Evolutionary conservation across 1,139 yeast genomes (phyloP), one percentile per base, ranked within the genome.

Genomic region (Kurtzmaniella quercitrusa): DNA sequence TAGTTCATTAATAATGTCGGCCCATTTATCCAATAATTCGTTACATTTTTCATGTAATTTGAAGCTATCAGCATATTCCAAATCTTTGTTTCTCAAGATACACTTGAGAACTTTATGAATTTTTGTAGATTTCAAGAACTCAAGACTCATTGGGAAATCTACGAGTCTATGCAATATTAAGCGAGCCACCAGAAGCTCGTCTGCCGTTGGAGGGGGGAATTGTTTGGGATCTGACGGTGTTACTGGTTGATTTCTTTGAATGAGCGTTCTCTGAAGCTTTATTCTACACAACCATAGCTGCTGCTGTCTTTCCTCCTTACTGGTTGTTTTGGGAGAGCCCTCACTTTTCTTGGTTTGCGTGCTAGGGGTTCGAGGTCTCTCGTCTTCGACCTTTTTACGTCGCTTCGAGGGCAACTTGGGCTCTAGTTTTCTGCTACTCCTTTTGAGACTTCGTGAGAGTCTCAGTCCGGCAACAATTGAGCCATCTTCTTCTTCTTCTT

Each of bases 31-130:
- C 44, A 77, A 58, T 39, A 77, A 57, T 44, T 68, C 72, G 21
- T 61, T 61, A 48, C 78, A 69, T 50, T 75, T 63, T 45, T 70
- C 73, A 51, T 76, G 81, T 45, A 77, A 64, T 48, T 70, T 66
- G 56, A 70, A 73, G 50, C 76, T 74, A 44, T 73, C 73, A 19
- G 73, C 66, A 46, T 70, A 70, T 48, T 65, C 73, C 53, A 75
- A 64, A 39, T 64, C 64, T 36, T 63, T 65, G 48, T 70, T 69
- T 48, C 65, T 68, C 44, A 70, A 54, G 37, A 77, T 75, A 48
- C 78, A 76, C 55, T 71, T 75, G 49, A 77, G 58, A 2, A 77
- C 82, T 56, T 77, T 77, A 53, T 77, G 81, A 44, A 77, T 63
- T 52, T 76, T 77, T 16, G 81, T 74, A 65, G 63, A 76, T 62